phyloP scores from a whole-genome alignment of 805 yeast genomes.

The Candida ipomoeae region DNA sequence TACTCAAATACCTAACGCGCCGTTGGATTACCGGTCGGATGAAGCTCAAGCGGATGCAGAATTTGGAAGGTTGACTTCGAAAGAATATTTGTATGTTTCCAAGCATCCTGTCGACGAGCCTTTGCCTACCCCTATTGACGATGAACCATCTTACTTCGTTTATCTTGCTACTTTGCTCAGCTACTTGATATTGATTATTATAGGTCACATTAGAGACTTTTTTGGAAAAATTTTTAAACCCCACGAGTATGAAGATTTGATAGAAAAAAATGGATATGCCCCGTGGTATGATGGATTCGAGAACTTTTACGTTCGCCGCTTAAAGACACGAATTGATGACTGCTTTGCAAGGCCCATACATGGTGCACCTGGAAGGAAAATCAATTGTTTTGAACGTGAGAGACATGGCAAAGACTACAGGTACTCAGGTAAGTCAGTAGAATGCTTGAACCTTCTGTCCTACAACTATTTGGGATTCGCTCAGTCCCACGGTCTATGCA shows the following conservation, averaged over 20 bases:
- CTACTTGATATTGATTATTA: slow-evolving; percentile 76
- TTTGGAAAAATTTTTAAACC: slow-evolving; percentile 73
- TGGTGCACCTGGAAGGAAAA: slow-evolving; percentile 94
- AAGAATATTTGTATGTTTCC: slow-evolving; percentile 61
- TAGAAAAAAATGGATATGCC: slow-evolving; percentile 85
- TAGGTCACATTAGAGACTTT: slow-evolving; percentile 90
- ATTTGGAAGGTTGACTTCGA: slow-evolving; percentile 65
- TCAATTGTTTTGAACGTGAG: slow-evolving; percentile 74
- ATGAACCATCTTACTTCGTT: slow-evolving; percentile 82
- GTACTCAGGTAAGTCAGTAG: slow-evolving; percentile 70
- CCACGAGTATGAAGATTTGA: slow-evolving; percentile 57
- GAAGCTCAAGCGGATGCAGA: slow-evolving; percentile 51
- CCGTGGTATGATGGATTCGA: slow-evolving; percentile 95
- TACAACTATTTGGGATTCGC: slow-evolving; percentile 97
- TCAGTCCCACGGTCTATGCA: slow-evolving; percentile 88
- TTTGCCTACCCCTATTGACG: slow-evolving; percentile 59
- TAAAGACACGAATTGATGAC: slow-evolving; percentile 87
- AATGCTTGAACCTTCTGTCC: slow-evolving; percentile 81
- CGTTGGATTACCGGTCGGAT: slow-evolving; percentile 29
- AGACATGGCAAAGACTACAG: slow-evolving; percentile 63
- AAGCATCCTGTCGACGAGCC: slow-evolving; percentile 55
- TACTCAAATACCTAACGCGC: slow-evolving; percentile 36
- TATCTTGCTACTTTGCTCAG: slow-evolving; percentile 79
- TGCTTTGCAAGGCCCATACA: slow-evolving; percentile 95
- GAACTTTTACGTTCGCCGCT: slow-evolving; percentile 85